Percentiles rank a stretch among this genome's conserved stretches.
Conservation (phyloP, 1,284 basidiomycete genomes). For the Sporisorium scitamineum region DNA sequence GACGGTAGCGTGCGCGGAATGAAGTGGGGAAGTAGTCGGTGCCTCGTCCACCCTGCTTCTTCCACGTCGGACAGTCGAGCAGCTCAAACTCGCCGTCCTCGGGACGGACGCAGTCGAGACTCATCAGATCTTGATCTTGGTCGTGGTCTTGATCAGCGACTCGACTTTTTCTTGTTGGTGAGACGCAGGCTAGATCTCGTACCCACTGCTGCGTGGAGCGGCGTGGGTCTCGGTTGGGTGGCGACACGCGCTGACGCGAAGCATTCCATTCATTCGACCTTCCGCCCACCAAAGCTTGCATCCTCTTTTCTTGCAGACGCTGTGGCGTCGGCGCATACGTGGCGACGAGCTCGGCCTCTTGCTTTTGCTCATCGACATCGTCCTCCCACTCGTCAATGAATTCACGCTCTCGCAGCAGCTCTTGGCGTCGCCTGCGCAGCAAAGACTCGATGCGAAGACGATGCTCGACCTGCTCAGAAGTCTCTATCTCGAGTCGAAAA, state of each 20-base stretch:
- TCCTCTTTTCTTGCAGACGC: conserved; percentile 24
- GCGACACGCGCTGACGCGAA: conserved; percentile 8
- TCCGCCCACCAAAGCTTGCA: conserved; percentile 12
- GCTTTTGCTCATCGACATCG: conserved; percentile 9
- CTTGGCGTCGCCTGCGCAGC: conserved; percentile 45
- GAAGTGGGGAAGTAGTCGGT: conserved; percentile 60
- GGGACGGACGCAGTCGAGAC: conserved; percentile 14
- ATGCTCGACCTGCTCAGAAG: conserved; percentile 43
- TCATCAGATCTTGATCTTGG: conserved; percentile 6
- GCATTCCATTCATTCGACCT: not conserved
- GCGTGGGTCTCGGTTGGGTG: conserved; percentile 11
- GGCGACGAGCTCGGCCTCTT: conserved; percentile 45
- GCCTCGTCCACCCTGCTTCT: conserved; percentile 50
- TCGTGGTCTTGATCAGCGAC: conserved; percentile 5
- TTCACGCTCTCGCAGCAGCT: conserved; percentile 44
- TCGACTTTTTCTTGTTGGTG: conserved; percentile 7
- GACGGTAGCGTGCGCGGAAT: conserved; percentile 52
- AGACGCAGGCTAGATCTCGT: conserved; percentile 24
- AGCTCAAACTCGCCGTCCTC: conserved; percentile 57
- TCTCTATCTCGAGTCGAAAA: conserved; percentile 49
- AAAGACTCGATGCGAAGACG: conserved; percentile 39
- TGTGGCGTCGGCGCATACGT: conserved; percentile 41
- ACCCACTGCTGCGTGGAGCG: conserved; percentile 36
- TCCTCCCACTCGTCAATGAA: conserved; percentile 22
- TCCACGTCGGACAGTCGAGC: conserved; percentile 48